These are phyloP conservation scores for Biscutella laevigata DNA, from an alignment of 441 rosid genomes.

Conservation along the genomic window DNA sequence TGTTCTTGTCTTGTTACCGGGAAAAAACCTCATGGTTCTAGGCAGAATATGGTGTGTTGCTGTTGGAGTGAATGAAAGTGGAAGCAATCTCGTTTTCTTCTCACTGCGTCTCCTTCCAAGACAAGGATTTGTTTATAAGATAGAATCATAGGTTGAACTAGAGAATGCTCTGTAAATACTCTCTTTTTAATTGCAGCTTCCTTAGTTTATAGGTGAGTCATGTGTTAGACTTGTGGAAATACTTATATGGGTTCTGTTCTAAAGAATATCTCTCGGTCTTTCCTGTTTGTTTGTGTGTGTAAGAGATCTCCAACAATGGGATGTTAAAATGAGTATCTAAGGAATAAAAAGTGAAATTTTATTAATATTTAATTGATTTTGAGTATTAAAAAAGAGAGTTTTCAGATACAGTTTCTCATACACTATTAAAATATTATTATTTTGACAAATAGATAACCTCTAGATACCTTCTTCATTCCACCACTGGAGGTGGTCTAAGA, in stretches of 20 bases:
- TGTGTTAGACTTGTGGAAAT: conserved; percentile 14
- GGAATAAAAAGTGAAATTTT: too few species aligned
- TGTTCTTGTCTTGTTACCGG: background rate
- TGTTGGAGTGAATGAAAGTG: conserved; percentile 12
- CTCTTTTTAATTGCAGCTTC: background rate
- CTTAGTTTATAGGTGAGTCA: conserved; percentile 3
- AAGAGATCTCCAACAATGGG: too few species aligned
- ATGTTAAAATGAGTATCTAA: too few species aligned
- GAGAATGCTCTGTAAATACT: conserved; percentile 21
- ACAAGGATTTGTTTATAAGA: conserved; percentile 19
- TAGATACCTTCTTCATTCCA: too few species aligned
- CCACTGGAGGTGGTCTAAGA: too few species aligned
- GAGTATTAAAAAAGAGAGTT: too few species aligned
- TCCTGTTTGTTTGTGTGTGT: too few species aligned
- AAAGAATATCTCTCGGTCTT: too few species aligned
- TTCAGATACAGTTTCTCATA: too few species aligned
- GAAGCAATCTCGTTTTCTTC: conserved; percentile 2
- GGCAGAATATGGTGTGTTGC: background rate
- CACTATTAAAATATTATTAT: too few species aligned
- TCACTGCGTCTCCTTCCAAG: conserved; percentile 3
- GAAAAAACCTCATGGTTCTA: background rate
- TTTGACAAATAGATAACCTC: too few species aligned
- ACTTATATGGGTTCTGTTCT: background rate
- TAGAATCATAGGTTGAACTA: conserved; percentile 13
- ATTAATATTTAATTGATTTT: too few species aligned